Evolutionary conservation across 2,329 filamentous ascomycete genomes (phyloP), one percentile per base, ranked within the genome.

Genomic region (Fusarium brachygibbosum): DNA sequence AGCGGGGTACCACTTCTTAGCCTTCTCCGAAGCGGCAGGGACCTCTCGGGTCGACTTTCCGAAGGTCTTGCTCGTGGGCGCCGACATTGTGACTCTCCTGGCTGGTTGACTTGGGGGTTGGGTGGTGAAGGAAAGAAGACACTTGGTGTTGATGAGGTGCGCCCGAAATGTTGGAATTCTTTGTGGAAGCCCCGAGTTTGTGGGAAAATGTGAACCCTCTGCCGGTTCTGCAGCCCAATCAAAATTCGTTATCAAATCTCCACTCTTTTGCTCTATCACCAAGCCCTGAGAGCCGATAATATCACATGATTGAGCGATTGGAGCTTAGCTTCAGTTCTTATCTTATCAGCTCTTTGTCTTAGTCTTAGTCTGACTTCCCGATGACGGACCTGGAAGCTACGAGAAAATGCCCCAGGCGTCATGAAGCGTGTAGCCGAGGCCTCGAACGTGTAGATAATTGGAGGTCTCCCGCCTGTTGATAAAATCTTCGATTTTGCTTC

Each of bases 1-100:
- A 82, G 93, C 93, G 84, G 94, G 93, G 88, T 99, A 99, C 93
- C 95, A 99, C 88, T 98, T 98, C 89, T 93, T 90, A 80, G 95
- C 95, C 93, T 97, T 97, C 85, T 97, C 90, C 82, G 88, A 87
- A 84, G 88, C 84, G 85, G 92, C 90, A 84, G 93, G 94, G 84
- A 98, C 91, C 84, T 91, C 89, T 87, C 95, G 91, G 87, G 93
- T 92, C 86, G 93, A 93, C 90, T 96, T 96, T 87, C 94, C 94
- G 89, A 97, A 98, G 89, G 92, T 95, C 93, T 97, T 97, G 81
- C 91, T 93, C 86, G 88, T 86, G 79, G 85, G 84, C 78, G 85
- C 85, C 87, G 91, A 91, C 91, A 93, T 93, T 76, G 82, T 89
- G 85, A 88, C 78, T 79, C 77, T 79, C 76, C 74, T 70, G 74